Base-by-base conservation (phyloP, 192 early-diverging fungal genomes). In the Backusella morwellensis region DNA sequence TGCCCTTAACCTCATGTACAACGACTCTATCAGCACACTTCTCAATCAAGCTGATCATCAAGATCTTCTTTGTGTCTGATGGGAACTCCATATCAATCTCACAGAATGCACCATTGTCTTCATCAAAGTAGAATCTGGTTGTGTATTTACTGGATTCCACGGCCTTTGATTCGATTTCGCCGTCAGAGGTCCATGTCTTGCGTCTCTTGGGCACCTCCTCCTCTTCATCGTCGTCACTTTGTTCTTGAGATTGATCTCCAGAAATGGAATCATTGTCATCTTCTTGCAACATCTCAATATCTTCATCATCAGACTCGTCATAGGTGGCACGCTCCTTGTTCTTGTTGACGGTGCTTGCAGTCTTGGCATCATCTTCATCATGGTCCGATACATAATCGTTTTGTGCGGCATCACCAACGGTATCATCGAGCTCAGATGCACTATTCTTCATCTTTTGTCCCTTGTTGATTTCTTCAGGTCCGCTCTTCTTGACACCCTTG, bases 1-100 rank as follows among this genome's bases (percentile, higher is more conserved):
- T 96, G 52, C 94, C 93, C 32, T 87, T 85, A 76, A 98, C 91
- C 82, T 99, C 96, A 75, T 91, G 94, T 3, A 99, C 83, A 35
- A 99, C 87, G 1, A 93, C 90, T 4, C 77, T 82, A 21, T 91
- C 87, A 78, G 90, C 91, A 1, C 93, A 93, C 19, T 90, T 81
- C 77, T 98, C 94, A 14, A 91, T 94, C 68, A 99, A 68, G 35
- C 90, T 89, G 63, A 98, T 92, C 95, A 99, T 95, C 54, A 99
- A 87, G 79, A 99, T 83, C 86, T 99, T 99, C 81, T 94, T 93
- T 74, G 94, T 95, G 50, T 90, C 87, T 5, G 96, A 92, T 21
- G 94, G 87, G 88, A 98, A 98, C 82, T 83, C 80, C 86, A 99
- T 82, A 74, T 92, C 90, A 44, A 97, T 82, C 78, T 97, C 93